Evolutionary conservation across 2,329 filamentous ascomycete species (phyloP).

Genomic region (Aspergillus transmontanensis): DNA sequence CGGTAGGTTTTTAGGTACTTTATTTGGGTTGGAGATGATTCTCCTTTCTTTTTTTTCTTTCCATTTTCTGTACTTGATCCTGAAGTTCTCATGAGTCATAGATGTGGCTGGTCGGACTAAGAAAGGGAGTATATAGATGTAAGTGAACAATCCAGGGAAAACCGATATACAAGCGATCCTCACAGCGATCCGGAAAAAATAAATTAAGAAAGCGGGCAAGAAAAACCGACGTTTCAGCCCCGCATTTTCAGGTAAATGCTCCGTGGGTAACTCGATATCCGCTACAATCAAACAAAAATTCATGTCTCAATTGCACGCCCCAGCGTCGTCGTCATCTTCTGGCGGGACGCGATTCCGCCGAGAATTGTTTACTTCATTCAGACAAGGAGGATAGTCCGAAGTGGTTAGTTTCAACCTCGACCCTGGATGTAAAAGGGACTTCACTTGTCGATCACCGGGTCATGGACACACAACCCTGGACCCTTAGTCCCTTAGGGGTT

Average conservation of each 20-base stretch:
- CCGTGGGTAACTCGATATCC: neutral
- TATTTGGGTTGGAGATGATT: neutral
- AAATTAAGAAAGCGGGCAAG: neutral
- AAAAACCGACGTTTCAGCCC: neutral
- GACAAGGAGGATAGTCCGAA: neutral
- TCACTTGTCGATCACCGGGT: conserved; percentile 1
- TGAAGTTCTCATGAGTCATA: neutral
- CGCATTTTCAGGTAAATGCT: neutral
- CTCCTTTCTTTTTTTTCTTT: no score
- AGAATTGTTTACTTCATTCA: neutral
- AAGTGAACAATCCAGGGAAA: neutral
- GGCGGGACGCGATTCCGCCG: neutral
- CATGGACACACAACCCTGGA: neutral
- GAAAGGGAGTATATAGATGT: neutral
- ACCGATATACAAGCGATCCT: neutral
- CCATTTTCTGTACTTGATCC: neutral
- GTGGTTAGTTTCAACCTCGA: neutral
- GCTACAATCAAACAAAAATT: neutral
- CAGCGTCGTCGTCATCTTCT: neutral
- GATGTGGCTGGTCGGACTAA: neutral
- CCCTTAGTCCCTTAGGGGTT: neutral
- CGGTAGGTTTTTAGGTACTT: neutral
- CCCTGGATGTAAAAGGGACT: neutral
- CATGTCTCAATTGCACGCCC: neutral
- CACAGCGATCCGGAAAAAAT: neutral